These are phyloP conservation scores for Microthlaspi erraticum DNA, from an alignment of 345 rosid genomes.

Conservation along the genomic window DNA sequence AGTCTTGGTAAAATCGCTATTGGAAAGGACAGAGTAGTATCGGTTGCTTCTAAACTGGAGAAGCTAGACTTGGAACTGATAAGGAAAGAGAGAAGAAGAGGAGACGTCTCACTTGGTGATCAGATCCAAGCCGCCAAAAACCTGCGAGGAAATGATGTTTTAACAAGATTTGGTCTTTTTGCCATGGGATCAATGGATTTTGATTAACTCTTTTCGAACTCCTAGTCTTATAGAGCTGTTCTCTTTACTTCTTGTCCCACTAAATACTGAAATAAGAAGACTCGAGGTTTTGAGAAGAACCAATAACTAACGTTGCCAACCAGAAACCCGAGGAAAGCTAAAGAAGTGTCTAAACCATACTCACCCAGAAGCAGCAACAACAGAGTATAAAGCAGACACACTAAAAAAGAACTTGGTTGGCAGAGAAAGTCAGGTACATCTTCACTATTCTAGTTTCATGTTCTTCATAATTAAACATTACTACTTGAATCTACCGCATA, in stretches of 20 bases:
- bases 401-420: no score
- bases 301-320: no score
- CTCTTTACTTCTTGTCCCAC: conserved; percentile 25
- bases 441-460: no score
- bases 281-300: no score
- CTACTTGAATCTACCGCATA: no score
- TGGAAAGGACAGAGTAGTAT: conserved; percentile 40
- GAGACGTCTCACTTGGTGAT: conserved; percentile 72
- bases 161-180: conserved; percentile 33
- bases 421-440: no score
- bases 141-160: conserved; percentile 45
- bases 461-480: no score
- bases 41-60: conserved; percentile 57
- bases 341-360: no score
- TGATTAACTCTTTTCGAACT: conserved; percentile 16
- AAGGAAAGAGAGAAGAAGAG: conserved; percentile 58
- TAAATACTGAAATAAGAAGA: background rate
- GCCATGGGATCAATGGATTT: conserved; percentile 35
- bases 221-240: conserved; percentile 13
- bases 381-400: no score
- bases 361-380: no score
- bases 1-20: conserved; percentile 41
- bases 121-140: conserved; percentile 79
- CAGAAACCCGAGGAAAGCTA: no score
- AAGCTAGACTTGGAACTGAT: conserved; percentile 61